Base-by-base conservation (phyloP, 129 eudicot species). In the Solidago caesia region DNA sequence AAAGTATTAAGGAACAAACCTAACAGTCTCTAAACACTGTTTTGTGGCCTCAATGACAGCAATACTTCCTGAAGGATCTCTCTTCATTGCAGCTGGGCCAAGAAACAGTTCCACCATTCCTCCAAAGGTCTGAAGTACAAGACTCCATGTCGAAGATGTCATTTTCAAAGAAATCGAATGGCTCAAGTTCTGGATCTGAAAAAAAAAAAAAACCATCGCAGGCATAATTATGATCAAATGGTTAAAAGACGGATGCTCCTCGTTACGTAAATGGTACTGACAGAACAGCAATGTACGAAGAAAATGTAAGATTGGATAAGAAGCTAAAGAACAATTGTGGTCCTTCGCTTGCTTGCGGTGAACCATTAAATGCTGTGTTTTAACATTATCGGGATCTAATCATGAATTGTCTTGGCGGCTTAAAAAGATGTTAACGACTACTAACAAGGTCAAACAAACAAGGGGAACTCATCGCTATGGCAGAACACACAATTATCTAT, bases 131-230 rank as follows among this genome's bases (percentile, higher is more conserved):
- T 83, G 85, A 70, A 89, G 87, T 79, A 85, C 67, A 73, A 84
- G 86, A 81, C 83, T 73, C 97, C 89, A 91, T 57, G 86, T 83
- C 42, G 86, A 63, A 26, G 91, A 79, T 79, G 77, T 91, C 81
- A 84, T 60, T 66, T 84, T 80, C 73, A 87, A 80, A 57, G 86
- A 78, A 67, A 84, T 80, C 68, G 57, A 75, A 67, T 44, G 79
- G 72, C 78, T 75, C 77, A 85, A 82, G 74, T 60, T 62, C 57
- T 80, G 83, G 72, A 95, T 79, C 99, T 94, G 83, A 71, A 80
- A 72, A 58, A 74, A 59, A 71, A 8, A 21, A 21, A 49, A 71
- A 80, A 53, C 48, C 57, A 65, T 56, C 61, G 75, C 49, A 69
- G 63, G 4, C 5, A 70, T 71, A 52, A 66, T 49, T 33, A 5